These are phyloP conservation scores for Microcos paniculata DNA, from an alignment of 345 rosid genomes.

Conservation along the genomic window DNA sequence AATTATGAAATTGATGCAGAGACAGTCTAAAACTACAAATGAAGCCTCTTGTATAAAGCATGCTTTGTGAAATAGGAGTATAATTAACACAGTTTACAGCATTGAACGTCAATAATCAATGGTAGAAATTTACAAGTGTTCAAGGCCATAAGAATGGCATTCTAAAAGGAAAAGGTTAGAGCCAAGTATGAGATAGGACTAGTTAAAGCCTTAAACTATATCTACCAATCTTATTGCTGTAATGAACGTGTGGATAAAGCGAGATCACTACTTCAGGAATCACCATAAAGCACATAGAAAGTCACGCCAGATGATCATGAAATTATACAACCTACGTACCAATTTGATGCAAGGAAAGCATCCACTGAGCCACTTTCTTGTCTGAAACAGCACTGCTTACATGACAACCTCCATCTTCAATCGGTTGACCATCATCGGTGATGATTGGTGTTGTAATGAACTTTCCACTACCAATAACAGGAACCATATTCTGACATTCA, in stretches of 20 bases:
- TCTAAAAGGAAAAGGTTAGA: background rate
- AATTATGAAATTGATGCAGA: background rate
- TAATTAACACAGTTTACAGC: background rate
- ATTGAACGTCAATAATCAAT: background rate
- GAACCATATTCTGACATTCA: conserved; percentile 78
- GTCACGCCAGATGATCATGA: conserved; percentile 4
- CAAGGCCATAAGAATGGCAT: background rate
- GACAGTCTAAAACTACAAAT: background rate
- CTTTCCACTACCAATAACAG: conserved; percentile 79
- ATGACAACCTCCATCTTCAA: conserved; percentile 40
- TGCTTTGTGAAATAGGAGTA: background rate
- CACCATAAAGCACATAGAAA: background rate
- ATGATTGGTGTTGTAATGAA: conserved; percentile 60
- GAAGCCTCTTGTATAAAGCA: background rate
- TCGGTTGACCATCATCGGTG: conserved; percentile 59
- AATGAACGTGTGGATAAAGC: background rate
- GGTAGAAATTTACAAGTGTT: background rate
- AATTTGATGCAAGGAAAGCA: conserved; percentile 77
- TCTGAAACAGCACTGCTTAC: conserved; percentile 45
- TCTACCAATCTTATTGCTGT: background rate
- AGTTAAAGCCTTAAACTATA: background rate
- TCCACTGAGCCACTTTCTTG: conserved; percentile 77
- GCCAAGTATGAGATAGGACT: background rate
- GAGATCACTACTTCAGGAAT: background rate
- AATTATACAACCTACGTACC: conserved; percentile 47